Evolutionary conservation across 441 rosid genomes (phyloP).

Genomic region (Gossypium gossypioides): DNA sequence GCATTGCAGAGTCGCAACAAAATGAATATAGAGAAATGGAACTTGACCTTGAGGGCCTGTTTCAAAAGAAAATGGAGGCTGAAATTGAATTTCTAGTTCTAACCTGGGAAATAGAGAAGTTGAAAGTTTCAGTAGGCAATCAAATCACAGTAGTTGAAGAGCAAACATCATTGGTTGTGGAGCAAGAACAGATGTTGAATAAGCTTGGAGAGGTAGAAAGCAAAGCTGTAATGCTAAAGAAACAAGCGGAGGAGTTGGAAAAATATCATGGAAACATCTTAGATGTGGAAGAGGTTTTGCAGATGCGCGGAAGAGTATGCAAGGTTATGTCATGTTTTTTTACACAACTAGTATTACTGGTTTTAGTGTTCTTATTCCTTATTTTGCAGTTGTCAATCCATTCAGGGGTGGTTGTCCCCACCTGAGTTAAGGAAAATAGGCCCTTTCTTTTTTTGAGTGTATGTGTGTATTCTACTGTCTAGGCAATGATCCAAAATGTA

Average conservation of each 20-base stretch:
- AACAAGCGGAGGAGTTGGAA: slow-evolving; percentile 41
- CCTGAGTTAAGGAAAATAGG: slow-evolving; percentile 26
- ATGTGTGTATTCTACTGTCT: slow-evolving; percentile 21
- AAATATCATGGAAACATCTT: slow-evolving; percentile 29
- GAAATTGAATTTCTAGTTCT: slow-evolving; percentile 54
- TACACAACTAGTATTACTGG: slow-evolving; percentile 45
- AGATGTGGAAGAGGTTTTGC: slow-evolving; percentile 37
- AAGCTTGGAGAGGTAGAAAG: slow-evolving; percentile 39
- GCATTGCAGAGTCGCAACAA: slow-evolving; percentile 23
- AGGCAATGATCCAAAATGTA: slow-evolving; percentile 17
- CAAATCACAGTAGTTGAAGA: slow-evolving; percentile 27
- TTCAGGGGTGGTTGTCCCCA: slow-evolving; percentile 41
- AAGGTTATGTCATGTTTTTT: slow-evolving; percentile 40
- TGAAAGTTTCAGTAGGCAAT: slow-evolving; percentile 25
- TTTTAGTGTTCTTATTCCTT: slow-evolving; percentile 33
- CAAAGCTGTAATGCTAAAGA: slow-evolving; percentile 36
- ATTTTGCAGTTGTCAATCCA: slow-evolving; percentile 30
- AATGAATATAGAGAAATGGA: slow-evolving; percentile 36
- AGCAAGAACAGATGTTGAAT: slow-evolving; percentile 31
- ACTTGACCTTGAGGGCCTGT: slow-evolving; percentile 43
- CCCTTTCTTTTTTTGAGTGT: slow-evolving; percentile 9
- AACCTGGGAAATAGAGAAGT: slow-evolving; percentile 27
- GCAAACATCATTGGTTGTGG: slow-evolving; percentile 34
- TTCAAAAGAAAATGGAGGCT: slow-evolving; percentile 64
- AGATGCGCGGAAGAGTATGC: slow-evolving; percentile 33